phyloP scores from a whole-genome alignment of 1,284 basidiomycete species.

The Cutaneotrichosporon cavernicola region DNA sequence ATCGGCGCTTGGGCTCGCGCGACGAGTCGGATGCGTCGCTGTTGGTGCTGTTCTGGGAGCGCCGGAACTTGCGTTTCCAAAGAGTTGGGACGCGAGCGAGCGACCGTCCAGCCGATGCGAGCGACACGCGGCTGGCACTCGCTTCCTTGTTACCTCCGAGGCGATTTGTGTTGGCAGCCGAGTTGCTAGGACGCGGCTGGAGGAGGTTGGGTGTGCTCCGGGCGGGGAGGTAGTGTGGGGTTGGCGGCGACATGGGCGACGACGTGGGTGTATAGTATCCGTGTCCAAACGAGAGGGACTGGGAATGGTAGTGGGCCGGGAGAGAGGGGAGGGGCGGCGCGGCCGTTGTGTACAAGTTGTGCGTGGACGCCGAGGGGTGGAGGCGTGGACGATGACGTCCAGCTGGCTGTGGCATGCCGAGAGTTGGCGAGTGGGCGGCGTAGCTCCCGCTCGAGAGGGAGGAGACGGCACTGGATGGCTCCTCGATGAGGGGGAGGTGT shows the following conservation, averaged over 20 bases:
- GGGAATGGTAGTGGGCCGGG: slow-evolving; percentile 1
- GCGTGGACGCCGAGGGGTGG: not conserved
- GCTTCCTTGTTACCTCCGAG: not conserved
- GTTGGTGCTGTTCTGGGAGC: not conserved
- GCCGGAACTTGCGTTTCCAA: slow-evolving; percentile 2
- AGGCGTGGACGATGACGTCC: not conserved
- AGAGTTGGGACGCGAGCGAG: not conserved
- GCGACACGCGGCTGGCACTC: not conserved
- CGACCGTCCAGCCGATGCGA: not conserved
- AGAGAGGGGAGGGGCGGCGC: not conserved
- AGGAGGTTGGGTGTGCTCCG: slow-evolving; percentile 1
- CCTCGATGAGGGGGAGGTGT: not conserved
- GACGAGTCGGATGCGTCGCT: slow-evolving; percentile 21
- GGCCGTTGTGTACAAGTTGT: not conserved
- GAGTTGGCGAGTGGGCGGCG: not conserved
- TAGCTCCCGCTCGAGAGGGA: not conserved
- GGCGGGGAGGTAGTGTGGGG: not conserved
- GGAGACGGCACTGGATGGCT: not conserved
- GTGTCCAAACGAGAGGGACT: not conserved
- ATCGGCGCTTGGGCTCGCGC: not conserved
- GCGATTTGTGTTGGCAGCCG: not conserved
- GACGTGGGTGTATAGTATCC: not conserved
- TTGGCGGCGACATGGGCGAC: not conserved
- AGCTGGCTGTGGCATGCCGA: not conserved
- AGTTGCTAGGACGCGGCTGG: not conserved